Evolutionary conservation across 176 grass and related monocot genomes (phyloP), one percentile per base, ranked within the genome.

Genomic region (Alopecurus myosuroides): DNA sequence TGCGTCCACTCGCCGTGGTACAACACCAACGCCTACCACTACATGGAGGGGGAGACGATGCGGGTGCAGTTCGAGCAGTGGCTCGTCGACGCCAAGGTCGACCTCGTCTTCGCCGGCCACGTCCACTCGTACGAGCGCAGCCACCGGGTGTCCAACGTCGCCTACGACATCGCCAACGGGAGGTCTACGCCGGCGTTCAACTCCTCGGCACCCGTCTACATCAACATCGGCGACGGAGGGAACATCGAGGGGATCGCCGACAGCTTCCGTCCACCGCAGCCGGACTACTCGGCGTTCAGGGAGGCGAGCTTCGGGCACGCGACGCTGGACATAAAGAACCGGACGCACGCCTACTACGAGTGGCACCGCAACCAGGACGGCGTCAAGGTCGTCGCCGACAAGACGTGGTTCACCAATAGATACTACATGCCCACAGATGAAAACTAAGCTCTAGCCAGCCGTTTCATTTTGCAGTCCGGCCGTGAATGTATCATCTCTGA

Each of bases 11-110:
- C 90, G 1, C 93, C 90, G 6, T 95, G 93, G 93, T 95, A 95
- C 79, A 95, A 79, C 79, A 90, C 52, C 82, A 86, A 92, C 52
- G 85, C 41, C 19, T 95, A 92, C 77, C 93, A 95, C 72, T 95
- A 90, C 67, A 90, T 95, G 93, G 93, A 92, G 64, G 93, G 93
- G 1, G 93, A 95, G 82, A 81, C 88, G 39, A 95, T 95, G 93
- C 84, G 93, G 10, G 90, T 95, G 5, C 77, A 86, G 83, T 95
- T 86, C 70, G 93, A 95, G 79, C 31, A 31, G 22, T 95, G 93
- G 93, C 70, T 95, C 58, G 88, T 92, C n/a, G 8, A 85, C 70
- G 79, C 91, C 90, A 95, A 92, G 79, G 93, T 75, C 10, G 90
- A 95, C 82, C 82, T 88, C 2, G 90, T 95, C 7, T 77, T 95